Evolutionary conservation across 805 yeast genomes (phyloP), one percentile per base, ranked within the genome.

Genomic region (Candida germanica): DNA sequence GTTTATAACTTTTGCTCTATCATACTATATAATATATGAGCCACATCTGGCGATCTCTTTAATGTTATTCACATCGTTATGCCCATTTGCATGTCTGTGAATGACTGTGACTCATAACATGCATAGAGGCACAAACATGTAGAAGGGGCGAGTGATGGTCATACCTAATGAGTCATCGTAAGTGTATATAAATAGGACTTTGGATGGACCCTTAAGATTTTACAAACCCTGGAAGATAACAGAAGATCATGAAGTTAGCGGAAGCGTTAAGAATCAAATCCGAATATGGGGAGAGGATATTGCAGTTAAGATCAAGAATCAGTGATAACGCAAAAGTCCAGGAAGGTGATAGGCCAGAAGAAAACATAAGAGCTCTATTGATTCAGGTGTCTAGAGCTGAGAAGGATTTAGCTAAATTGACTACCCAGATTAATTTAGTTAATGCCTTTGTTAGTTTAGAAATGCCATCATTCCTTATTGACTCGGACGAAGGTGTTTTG

Each of bases 201-300:
- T n/a, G n/a, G n/a, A n/a, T n/a, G n/a, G n/a, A n/a, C n/a, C n/a
- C n/a, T n/a, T n/a, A n/a, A n/a, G n/a, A n/a, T n/a, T n/a, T n/a
- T n/a, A n/a, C n/a, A n/a, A n/a, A n/a, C n/a, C n/a, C n/a, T n/a
- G n/a, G n/a, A n/a, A n/a, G n/a, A n/a, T n/a, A n/a, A n/a, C n/a
- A n/a, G n/a, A n/a, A n/a, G n/a, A n/a, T 27, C 19, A 38, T 41
- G 42, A 31, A 29, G 39, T 34, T 41, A 29, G 45, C 45, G 3
- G 45, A 43, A 31, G 47, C 42, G 3, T 43, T 43, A 29, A 34
- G 47, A 36, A 17, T 43, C 17, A 24, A 43, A 35, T 26, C 33
- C 13, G 47, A 43, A 10, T 33, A 35, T 19, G n/a, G 35, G 15
- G 34, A 40, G 30, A 37, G 22, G n/a, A 8, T 43, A n/a, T 14